phyloP scores from a whole-genome alignment of 192 early-diverging fungal species.

The Umbelopsis ramanniana region DNA sequence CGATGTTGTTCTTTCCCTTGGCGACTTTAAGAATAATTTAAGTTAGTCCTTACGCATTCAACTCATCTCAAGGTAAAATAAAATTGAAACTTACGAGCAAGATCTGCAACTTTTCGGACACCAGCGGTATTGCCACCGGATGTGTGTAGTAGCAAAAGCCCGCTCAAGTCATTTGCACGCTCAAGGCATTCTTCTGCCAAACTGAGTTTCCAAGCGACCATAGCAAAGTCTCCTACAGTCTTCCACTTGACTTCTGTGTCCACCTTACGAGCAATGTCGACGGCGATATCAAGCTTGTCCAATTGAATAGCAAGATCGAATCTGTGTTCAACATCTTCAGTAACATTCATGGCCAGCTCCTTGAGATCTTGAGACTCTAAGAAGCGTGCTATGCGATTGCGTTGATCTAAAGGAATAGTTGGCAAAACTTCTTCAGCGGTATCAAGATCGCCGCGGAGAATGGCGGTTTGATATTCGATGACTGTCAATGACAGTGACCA shows the following conservation, averaged over 20 bases:
- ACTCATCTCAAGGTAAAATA: not conserved
- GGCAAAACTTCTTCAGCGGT: conserved; percentile 82
- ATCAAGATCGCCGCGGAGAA: conserved; percentile 92
- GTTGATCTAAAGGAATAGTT: conserved; percentile 84
- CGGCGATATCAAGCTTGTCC: conserved; percentile 81
- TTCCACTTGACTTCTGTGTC: conserved; percentile 95
- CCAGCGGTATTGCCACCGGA: conserved; percentile 84
- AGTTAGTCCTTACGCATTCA: too few relatives aligned
- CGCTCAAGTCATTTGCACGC: conserved; percentile 89
- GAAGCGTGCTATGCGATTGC: conserved; percentile 92
- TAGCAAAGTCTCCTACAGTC: conserved; percentile 86
- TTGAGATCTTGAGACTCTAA: conserved; percentile 92
- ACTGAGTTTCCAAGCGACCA: conserved; percentile 88
- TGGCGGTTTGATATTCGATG: conserved; percentile 98
- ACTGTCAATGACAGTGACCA: conserved; percentile 91
- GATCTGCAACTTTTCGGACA: conserved; percentile 72
- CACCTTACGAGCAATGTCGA: conserved; percentile 80
- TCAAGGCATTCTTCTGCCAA: conserved; percentile 90
- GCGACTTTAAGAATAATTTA: conserved; percentile 39
- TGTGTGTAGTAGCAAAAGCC: conserved; percentile 89
- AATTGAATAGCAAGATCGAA: conserved; percentile 95
- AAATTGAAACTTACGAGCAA: conserved; percentile 52
- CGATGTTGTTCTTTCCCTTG: conserved; percentile 89
- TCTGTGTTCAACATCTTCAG: conserved; percentile 92
- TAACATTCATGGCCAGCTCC: conserved; percentile 93